Percentiles rank a stretch among this genome's conserved stretches.
Evolutionary conservation across 768 basidiomycete species (phyloP).

Genomic region (Tylopilus plumbeoviolaceoides): DNA sequence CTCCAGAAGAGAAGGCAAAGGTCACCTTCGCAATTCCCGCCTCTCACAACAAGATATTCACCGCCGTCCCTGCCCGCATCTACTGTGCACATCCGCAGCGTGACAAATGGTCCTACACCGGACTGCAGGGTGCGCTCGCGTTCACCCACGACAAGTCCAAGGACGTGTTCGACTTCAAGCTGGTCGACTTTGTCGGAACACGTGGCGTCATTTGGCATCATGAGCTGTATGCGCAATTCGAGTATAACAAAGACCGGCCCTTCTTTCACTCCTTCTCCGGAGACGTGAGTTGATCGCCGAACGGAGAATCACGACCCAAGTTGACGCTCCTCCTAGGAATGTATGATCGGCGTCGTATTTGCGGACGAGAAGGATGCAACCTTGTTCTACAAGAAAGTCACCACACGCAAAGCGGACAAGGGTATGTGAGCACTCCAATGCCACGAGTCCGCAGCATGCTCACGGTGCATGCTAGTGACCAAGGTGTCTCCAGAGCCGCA

Average conservation of each 20-base stretch:
- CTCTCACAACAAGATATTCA: slow-evolving; percentile 67
- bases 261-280: slow-evolving; percentile 93
- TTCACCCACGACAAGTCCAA: slow-evolving; percentile 60
- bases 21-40: slow-evolving; percentile 61
- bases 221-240: slow-evolving; percentile 79
- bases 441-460: not conserved
- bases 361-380: slow-evolving; percentile 83
- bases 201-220: slow-evolving; percentile 92
- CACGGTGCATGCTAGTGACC: slow-evolving; percentile 26
- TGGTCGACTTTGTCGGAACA: slow-evolving; percentile 83
- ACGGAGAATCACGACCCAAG: not conserved
- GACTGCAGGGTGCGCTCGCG: slow-evolving; percentile 81
- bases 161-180: slow-evolving; percentile 58
- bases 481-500: slow-evolving; percentile 54
- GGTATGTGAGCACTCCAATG: slow-evolving; percentile 33
- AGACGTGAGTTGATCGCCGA: slow-evolving; percentile 64
- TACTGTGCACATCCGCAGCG: slow-evolving; percentile 86
- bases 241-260: slow-evolving; percentile 77
- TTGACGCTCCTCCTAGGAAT: slow-evolving; percentile 48
- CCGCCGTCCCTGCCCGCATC: slow-evolving; percentile 79
- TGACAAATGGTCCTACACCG: slow-evolving; percentile 79
- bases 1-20: slow-evolving; percentile 70
- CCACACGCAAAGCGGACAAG: slow-evolving; percentile 56
- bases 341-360: slow-evolving; percentile 90
- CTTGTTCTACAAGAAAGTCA: slow-evolving; percentile 82